Percentiles rank a stretch among this genome's conserved stretches.
These are phyloP conservation scores for Barnettozyma vustinii DNA, from an alignment of 805 yeast species.

Conservation along the genomic window DNA sequence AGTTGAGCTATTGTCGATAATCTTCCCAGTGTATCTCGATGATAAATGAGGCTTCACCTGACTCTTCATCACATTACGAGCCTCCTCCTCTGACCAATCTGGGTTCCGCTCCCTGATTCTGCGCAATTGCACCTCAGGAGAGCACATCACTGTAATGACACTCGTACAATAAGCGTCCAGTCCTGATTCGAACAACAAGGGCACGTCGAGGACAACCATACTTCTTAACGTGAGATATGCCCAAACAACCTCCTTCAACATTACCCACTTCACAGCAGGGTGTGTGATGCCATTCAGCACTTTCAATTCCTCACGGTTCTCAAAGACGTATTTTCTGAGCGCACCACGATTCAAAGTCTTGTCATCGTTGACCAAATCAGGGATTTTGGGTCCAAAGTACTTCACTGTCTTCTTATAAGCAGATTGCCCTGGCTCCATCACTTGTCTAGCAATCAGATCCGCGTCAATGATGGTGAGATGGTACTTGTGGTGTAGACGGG, in stretches of 20 bases:
- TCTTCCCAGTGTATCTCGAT: constrained; percentile 53
- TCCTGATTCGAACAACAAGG: constrained; percentile 78
- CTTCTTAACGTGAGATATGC: constrained; percentile 55
- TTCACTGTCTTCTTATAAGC: constrained; percentile 64
- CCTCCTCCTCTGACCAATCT: constrained; percentile 59
- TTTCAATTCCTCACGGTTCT: constrained; percentile 50
- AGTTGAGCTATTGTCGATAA: constrained; percentile 56
- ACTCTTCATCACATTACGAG: constrained; percentile 61
- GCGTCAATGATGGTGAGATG: constrained; percentile 74
- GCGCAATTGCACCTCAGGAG: constrained; percentile 48
- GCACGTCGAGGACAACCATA: constrained; percentile 81
- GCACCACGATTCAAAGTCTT: constrained; percentile 58
- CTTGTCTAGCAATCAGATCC: constrained; percentile 79
- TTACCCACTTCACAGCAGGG: constrained; percentile 70
- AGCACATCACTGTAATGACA: constrained; percentile 63
- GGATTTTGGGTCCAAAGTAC: constrained; percentile 51
- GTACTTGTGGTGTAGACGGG: constrained; percentile 44
- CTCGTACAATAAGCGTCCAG: constrained; percentile 67
- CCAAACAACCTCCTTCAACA: constrained; percentile 47
- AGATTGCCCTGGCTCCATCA: constrained; percentile 72
- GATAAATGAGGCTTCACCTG: constrained; percentile 69
- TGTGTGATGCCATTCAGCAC: constrained; percentile 75
- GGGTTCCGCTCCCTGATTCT: constrained; percentile 67
- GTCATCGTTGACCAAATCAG: constrained; percentile 36
- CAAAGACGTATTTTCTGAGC: constrained; percentile 76